Base-by-base conservation (phyloP, 2,329 filamentous ascomycete species). In the Monosporascus sp. region DNA sequence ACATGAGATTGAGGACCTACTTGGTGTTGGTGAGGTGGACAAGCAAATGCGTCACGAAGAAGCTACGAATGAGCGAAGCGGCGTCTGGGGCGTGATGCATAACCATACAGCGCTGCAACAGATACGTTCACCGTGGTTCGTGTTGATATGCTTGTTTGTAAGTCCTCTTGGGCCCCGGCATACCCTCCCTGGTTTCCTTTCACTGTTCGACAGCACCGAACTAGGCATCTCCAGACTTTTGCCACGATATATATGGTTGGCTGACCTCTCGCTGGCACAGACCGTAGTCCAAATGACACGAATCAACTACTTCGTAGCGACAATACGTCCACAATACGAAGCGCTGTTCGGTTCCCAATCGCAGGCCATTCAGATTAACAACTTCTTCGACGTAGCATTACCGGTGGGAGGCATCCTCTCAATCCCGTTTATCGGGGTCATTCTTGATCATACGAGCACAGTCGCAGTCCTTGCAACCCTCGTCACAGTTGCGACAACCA, bases 251-350 rank as follows among this genome's bases (percentile, higher is more conserved):
- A 14, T 14, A 14, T 24, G 18, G 6, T 42, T 20, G 14, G 39
- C 39, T 42, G 39, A 42, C 22, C 31, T 20, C 17, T 24, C 7
- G 9, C 39, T 20, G 39, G 9, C 22, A 42, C 14, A 46, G 68
- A 96, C 90, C 5, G 78, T 88, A 34, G 71, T 89, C 39, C 85
- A 88, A 68, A 89, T 88, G 84, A 85, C 85, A 2, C 80, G 87
- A 31, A 95, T 96, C 78, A 96, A 96, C 72, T 96, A 91, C 74
- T 95, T 96, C 67, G 89, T 96, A 50, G 90, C 91, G 3, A 95
- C 91, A 2, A 86, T 96, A 57, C 81, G 88, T 2, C 79, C 86
- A 2, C 91, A 97, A 68, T 96, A 96, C 71, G 81, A 84, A 45
- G 86, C 85, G 61, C 80, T 97, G 8, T 81, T 96, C 17, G 76